phyloP scores from a whole-genome alignment of 2,329 filamentous ascomycete species.

The Triangularia verruculosa region DNA sequence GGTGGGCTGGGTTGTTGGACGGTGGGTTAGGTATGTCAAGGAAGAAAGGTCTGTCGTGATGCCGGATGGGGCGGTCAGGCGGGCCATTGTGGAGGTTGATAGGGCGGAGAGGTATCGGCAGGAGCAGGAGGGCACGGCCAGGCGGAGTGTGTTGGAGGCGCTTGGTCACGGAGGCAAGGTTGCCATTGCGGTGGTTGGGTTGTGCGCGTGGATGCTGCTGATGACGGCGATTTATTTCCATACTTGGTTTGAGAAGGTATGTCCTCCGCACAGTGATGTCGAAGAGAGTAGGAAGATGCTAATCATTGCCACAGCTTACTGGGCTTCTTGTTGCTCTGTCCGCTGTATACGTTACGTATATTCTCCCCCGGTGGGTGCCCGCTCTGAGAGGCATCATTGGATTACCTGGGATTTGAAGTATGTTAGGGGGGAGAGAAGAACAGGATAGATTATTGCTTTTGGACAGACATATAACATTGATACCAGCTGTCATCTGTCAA shows the following conservation, averaged over 20 bases:
- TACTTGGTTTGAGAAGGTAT: conserved; percentile 95
- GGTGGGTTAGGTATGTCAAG: conserved; percentile 41
- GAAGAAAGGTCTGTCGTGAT: conserved; percentile 68
- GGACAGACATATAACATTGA: not conserved
- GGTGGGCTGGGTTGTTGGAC: conserved; percentile 57
- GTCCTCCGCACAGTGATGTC: conserved; percentile 24
- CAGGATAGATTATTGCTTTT: conserved; percentile 1
- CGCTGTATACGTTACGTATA: conserved; percentile 50
- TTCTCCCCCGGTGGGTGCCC: conserved; percentile 51
- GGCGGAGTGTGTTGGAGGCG: conserved; percentile 21
- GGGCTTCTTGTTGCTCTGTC: conserved; percentile 48
- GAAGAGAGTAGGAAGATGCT: conserved; percentile 21
- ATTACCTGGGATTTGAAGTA: conserved; percentile 47
- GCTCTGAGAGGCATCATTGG: conserved; percentile 45
- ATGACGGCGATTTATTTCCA: conserved; percentile 99
- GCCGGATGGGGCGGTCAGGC: conserved; percentile 63
- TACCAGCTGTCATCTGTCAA: not conserved
- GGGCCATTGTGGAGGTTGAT: conserved; percentile 47
- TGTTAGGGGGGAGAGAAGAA: not conserved
- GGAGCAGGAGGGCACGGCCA: conserved; percentile 29
- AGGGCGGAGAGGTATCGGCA: conserved; percentile 27
- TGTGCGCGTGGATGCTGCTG: conserved; percentile 92
- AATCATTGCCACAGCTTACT: conserved; percentile 43
- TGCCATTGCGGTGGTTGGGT: conserved; percentile 59
- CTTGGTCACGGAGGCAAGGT: conserved; percentile 53